Base-by-base conservation (phyloP, 139 green algal species). In the Pedinophyceae sp. region DNA sequence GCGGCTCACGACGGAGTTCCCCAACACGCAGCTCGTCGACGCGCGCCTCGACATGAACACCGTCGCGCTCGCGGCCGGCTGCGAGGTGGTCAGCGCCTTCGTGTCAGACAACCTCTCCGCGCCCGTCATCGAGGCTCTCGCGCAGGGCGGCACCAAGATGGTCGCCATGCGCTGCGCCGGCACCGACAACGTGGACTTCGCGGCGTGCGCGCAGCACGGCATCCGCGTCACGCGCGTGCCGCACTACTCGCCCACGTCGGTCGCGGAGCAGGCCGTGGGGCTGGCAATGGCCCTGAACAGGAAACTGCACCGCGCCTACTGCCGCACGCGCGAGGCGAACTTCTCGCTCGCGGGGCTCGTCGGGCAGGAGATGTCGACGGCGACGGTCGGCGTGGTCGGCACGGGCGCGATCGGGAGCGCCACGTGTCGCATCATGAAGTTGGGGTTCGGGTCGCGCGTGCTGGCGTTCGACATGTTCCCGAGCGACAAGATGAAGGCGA, bases 91-190 rank as follows among this genome's bases (percentile, higher is more conserved):
- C 6, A 69, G 66, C 50, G 24, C 73, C 0, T 93, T 93, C 65
- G 83, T 93, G 1, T 85, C 86, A 46, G 82, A 88, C 57, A 10
- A 61, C 40, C 34, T 47, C 6, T 38, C 45, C 29, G 2, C 6
- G 45, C 70, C 80, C 72, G 58, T 61, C 17, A 41, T 84, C 5
- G 22, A 69, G 7, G 46, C 48, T 7, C 75, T 93, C 39, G 63
- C 63, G 0, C 55, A 73, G 7, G 19, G 24, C 3, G 78, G 80
- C 4, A 73, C 87, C 13, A 68, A 65, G 56, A 48, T 78, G 48
- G 66, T 89, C 15, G 69, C 78, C 0, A 65, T 93, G 73, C 68
- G 81, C 20, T 93, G 83, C 58, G 81, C 83, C 1, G 83, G 83
- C 2, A 68, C 62, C 27, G 65, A 77, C 45, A 48, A 20, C 2